Evolutionary conservation across 768 basidiomycete genomes (phyloP), one percentile per base, ranked within the genome.

Genomic region (Lentinula boryana): DNA sequence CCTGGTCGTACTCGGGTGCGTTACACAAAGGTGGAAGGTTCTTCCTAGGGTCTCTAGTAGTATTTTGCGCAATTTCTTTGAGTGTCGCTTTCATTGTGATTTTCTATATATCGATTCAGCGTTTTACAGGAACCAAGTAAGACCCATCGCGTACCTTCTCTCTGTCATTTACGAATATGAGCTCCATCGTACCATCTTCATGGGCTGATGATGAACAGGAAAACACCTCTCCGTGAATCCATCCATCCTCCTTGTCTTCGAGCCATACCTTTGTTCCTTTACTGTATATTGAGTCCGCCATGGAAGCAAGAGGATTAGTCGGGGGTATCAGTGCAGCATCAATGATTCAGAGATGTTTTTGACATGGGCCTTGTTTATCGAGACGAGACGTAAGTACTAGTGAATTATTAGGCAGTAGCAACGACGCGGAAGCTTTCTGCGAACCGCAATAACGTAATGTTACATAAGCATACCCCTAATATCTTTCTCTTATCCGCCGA

Each of bases 1-100:
- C 93, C 12, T 92, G 92, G 78, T 99, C 97, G 63, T 98, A 79
- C 54, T 97, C 76, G 31, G 95, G 95, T 35, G 97, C 97, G 75
- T 99, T 98, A 66, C 95, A 89, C 68, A 99, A 77, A 41, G 95
- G 96, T 49, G 97, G 97, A 7, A 98, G 81, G 46, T 9, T 18
- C 15, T 58, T 33, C 15, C 9, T 35, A 16, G 57, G 15, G 27
- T 49, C 18, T 9, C 31, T 48, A 15, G 46, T 32, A 32, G 13
- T 4, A 50, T 58, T 58, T 36, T 44, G 23, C 35, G 50, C 33
- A 33, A 51, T 51, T 32, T 51, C 50, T 33, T 51, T 6, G 9
- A 51, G 50, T 33, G 50, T 32, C 7, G 50, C 21, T 48, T 18
- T 21, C 46, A 48, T 18, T 9, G 21, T 48, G 21, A 23, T 18